Evolutionary conservation across 2,329 filamentous ascomycete species (phyloP), one percentile per base, ranked within the genome.

Genomic region (Hypomyces perniciosus): DNA sequence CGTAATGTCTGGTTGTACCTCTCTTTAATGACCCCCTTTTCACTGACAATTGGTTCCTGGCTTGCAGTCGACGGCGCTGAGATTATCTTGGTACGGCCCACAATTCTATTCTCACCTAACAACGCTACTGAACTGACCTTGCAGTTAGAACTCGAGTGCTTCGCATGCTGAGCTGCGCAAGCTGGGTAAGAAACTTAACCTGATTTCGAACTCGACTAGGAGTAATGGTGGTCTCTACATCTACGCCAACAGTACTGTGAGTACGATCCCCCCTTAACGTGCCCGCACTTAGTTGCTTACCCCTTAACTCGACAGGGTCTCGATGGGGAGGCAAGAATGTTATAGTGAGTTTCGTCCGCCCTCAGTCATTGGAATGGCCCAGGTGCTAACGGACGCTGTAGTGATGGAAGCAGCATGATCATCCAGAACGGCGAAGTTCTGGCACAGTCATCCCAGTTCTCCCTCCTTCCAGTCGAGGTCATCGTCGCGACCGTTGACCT

Each of bases 191-290:
- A 71, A 84, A 2, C 69, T 90, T 29, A 75, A 80, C 5, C 68
- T 90, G 5, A 89, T 90, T 48, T 70, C 72, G 1, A 78, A 87
- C 58, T 83, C 82, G 0, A 89, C 85, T 0, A 70, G 76, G 6
- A 85, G 84, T 60, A 72, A 70, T 26, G 80, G 80, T 4, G 81
- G 81, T 27, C 69, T 83, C 8, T 83, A 84, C 57, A 64, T 76
- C 0, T 72, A 72, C 43, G 59, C 68, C 5, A 72, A 72, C 31
- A 59, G 61, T 4, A 62, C 65, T 83, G n/a, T 80, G 44, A 51
- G n/a, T 29, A 47, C 28, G 35, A 44, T 31, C 43, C 33, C 7
- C 43, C 42, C 27, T 20, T 31, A 28, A 6, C 20, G 20, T 47
- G 12, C 10, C 35, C 12, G 6, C 9, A 4, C n/a, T 48, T 26